phyloP scores from a whole-genome alignment of 2,329 filamentous ascomycete species.

The Penicillium frequentans region DNA sequence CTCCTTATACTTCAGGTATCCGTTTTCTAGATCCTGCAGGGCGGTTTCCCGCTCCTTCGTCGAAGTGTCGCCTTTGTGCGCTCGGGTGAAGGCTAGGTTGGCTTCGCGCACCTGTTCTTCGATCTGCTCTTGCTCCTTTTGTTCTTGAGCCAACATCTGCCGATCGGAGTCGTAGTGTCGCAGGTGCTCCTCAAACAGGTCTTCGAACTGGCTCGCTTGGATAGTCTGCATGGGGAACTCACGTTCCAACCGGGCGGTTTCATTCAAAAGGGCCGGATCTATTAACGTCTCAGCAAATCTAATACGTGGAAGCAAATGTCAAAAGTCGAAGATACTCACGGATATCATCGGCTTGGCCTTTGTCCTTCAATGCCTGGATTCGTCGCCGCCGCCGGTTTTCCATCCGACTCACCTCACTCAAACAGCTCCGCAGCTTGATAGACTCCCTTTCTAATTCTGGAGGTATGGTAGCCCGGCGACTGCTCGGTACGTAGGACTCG shows the following conservation, averaged over 20 bases:
- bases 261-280: conserved; percentile 75
- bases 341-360: conserved; percentile 83
- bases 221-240: conserved; percentile 82
- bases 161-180: conserved; percentile 78
- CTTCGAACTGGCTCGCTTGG: conserved; percentile 86
- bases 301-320: not conserved
- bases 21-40: conserved; percentile 83
- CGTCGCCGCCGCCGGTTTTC: conserved; percentile 79
- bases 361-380: conserved; percentile 74
- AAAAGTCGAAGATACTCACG: conserved; percentile 47
- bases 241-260: conserved; percentile 81
- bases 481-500: conserved; percentile 86
- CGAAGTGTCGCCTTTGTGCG: conserved; percentile 66
- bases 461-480: conserved; percentile 74
- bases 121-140: conserved; percentile 72
- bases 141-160: conserved; percentile 69
- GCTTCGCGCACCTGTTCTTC: conserved; percentile 69
- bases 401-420: conserved; percentile 82
- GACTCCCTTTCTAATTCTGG: conserved; percentile 78
- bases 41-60: conserved; percentile 78
- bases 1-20: conserved; percentile 95
- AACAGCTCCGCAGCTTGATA: conserved; percentile 70
- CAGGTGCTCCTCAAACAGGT: conserved; percentile 81
- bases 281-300: not conserved
- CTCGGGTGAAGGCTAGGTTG: conserved; percentile 75